A percentile compares a stretch with the other conserved stretches of the same genome.
phyloP scores from a whole-genome alignment of 2,329 filamentous ascomycete genomes.

The Cephalotrichum gorgonifer region DNA sequence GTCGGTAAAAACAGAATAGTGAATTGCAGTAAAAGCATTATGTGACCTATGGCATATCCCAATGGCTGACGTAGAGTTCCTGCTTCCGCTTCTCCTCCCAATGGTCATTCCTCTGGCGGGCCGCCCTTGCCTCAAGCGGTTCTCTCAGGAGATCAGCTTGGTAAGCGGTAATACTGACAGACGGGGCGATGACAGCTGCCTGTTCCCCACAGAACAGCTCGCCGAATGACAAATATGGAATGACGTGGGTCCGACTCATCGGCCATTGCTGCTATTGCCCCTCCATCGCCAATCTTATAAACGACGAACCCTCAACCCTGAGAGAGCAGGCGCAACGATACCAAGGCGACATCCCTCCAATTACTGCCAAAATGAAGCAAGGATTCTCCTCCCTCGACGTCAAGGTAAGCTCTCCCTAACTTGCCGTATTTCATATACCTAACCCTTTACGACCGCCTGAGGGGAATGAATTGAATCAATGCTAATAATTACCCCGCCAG shows the following conservation, averaged over 20 bases:
- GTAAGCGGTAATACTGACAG: background rate
- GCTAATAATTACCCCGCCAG: slow-evolving; percentile 30
- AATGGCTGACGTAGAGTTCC: too few relatives aligned
- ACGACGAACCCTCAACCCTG: background rate
- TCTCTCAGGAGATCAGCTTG: too few relatives aligned
- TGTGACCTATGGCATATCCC: too few relatives aligned
- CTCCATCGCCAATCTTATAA: background rate
- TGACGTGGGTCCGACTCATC: background rate
- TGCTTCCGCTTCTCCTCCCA: too few relatives aligned
- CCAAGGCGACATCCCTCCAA: background rate
- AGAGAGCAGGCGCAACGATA: background rate
- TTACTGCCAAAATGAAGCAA: slow-evolving; percentile 54
- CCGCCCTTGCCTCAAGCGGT: too few relatives aligned
- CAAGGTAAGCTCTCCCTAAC: slow-evolving; percentile 34
- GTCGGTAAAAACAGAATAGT: too few relatives aligned
- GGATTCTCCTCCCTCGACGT: slow-evolving; percentile 72
- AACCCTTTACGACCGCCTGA: background rate
- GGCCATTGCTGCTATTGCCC: too few relatives aligned
- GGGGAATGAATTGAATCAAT: too few relatives aligned
- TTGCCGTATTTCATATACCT: background rate
- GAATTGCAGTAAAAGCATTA: too few relatives aligned
- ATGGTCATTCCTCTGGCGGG: too few relatives aligned
- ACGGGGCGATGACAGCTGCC: background rate
- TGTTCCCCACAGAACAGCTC: background rate
- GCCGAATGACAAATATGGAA: too few relatives aligned